phyloP scores from a whole-genome alignment of 2,329 filamentous ascomycete genomes.

The Pseudopithomyces maydicus region DNA sequence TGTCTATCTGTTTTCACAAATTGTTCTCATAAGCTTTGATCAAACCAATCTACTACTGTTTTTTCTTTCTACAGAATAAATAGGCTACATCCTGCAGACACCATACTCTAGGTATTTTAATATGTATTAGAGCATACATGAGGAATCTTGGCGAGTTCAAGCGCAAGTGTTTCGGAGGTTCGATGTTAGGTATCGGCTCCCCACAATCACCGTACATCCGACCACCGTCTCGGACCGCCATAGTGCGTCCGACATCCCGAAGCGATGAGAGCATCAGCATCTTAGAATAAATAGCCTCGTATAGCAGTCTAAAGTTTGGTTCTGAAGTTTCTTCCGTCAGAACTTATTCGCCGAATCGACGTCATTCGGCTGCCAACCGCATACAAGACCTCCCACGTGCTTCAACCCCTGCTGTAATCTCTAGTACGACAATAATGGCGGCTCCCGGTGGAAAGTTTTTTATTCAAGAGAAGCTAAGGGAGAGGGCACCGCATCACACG shows the following conservation, averaged over 20 bases:
- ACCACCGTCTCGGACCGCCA: neutral
- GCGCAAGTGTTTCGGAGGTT: neutral
- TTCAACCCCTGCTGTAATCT: neutral
- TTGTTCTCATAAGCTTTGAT: no score
- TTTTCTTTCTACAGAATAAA: no score
- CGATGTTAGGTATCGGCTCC: neutral
- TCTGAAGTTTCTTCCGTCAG: neutral
- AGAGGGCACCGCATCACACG: constrained; percentile 52
- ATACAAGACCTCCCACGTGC: neutral
- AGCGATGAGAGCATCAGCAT: neutral
- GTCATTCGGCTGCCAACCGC: neutral
- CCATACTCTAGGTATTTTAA: no score
- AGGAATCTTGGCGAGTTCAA: neutral
- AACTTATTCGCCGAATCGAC: neutral
- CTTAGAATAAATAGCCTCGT: neutral
- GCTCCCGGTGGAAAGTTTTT: constrained; percentile 50
- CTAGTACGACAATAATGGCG: constrained; percentile 45
- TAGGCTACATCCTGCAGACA: no score
- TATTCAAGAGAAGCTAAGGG: constrained; percentile 53
- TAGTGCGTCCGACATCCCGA: neutral
- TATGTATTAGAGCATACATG: no score
- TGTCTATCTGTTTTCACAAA: no score
- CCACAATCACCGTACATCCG: constrained; percentile 1
- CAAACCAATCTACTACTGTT: no score
- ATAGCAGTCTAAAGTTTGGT: neutral